phyloP scores from a whole-genome alignment of 768 basidiomycete species.

The Boletus bicolor region DNA sequence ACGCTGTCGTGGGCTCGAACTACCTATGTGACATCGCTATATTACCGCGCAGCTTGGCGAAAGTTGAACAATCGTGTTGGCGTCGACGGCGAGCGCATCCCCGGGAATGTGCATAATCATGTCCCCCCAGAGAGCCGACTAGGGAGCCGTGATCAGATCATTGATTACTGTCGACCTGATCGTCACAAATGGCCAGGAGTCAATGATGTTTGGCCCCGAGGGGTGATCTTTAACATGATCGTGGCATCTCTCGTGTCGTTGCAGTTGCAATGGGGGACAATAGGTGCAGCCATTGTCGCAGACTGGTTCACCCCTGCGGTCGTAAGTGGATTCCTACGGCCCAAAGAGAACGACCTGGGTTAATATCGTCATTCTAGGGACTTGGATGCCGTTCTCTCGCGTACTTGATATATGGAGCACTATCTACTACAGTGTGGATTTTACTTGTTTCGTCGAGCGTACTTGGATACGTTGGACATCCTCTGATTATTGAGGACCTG shows the following conservation, averaged over 20 bases:
- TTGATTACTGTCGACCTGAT: slow-evolving; percentile 18
- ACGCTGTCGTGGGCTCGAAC: slow-evolving; percentile 16
- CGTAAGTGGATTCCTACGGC: slow-evolving; percentile 1
- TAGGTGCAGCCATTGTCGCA: slow-evolving; percentile 25
- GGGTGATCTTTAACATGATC: slow-evolving; percentile 23
- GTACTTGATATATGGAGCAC: slow-evolving; percentile 29
- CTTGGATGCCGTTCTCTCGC: slow-evolving; percentile 33
- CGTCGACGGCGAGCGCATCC: background rate
- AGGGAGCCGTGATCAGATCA: slow-evolving; percentile 18
- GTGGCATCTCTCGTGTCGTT: slow-evolving; percentile 29
- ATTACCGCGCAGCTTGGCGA: slow-evolving; percentile 14
- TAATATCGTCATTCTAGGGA: background rate
- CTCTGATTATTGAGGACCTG: background rate
- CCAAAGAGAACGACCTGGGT: background rate
- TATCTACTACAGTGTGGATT: slow-evolving; percentile 31
- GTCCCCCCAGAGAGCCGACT: slow-evolving; percentile 15
- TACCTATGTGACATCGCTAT: slow-evolving; percentile 14
- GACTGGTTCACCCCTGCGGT: slow-evolving; percentile 31
- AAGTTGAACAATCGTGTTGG: background rate
- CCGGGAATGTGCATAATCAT: background rate
- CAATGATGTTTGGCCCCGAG: slow-evolving; percentile 19
- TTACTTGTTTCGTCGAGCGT: slow-evolving; percentile 30
- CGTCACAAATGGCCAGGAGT: background rate
- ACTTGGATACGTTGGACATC: slow-evolving; percentile 18
- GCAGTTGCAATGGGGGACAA: slow-evolving; percentile 32